Evolutionary conservation across 75 land plant species (phyloP).

Genomic region (Adiantum capillusveneris): DNA sequence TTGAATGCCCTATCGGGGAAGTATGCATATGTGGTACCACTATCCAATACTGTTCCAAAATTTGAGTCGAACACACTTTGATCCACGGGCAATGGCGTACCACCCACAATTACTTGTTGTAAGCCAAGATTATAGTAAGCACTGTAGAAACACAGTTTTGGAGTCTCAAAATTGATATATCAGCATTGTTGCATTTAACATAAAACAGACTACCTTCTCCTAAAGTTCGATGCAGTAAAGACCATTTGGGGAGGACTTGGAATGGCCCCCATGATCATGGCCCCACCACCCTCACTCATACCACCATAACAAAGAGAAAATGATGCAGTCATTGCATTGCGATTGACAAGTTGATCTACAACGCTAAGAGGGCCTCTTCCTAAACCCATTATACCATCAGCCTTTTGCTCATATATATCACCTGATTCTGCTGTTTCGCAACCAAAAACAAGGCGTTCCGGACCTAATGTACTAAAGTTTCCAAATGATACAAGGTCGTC

Average conservation of each 20-base stretch:
- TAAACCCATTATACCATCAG: slow-evolving; percentile 99
- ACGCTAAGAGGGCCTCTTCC: slow-evolving; percentile 89
- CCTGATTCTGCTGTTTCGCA: slow-evolving; percentile 95
- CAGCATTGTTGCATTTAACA: neutral
- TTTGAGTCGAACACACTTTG: slow-evolving; percentile 56
- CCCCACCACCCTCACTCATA: slow-evolving; percentile 91
- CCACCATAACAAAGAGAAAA: slow-evolving; percentile 99
- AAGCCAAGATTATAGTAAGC: slow-evolving; percentile 89
- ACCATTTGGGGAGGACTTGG: slow-evolving; percentile 69
- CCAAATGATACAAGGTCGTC: slow-evolving; percentile 82
- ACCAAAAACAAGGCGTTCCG: slow-evolving; percentile 80
- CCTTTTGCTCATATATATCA: slow-evolving; percentile 80
- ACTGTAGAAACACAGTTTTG: slow-evolving; percentile 38
- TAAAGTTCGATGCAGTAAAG: slow-evolving; percentile 73
- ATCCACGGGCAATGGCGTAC: slow-evolving; percentile 44
- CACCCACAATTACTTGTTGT: slow-evolving; percentile 78
- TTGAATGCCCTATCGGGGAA: slow-evolving; percentile 72
- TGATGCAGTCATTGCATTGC: slow-evolving; percentile 61
- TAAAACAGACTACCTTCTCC: slow-evolving; percentile 57
- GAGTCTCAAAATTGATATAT: neutral
- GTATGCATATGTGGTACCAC: slow-evolving; percentile 99
- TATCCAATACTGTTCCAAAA: slow-evolving; percentile 92
- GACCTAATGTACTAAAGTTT: slow-evolving; percentile 48
- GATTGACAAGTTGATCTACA: slow-evolving; percentile 88
- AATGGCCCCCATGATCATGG: slow-evolving; percentile 89